Percentiles rank a stretch among this genome's conserved stretches.
Conservation (phyloP, 2,329 filamentous ascomycete genomes). For the Trichophaea hybrida region DNA sequence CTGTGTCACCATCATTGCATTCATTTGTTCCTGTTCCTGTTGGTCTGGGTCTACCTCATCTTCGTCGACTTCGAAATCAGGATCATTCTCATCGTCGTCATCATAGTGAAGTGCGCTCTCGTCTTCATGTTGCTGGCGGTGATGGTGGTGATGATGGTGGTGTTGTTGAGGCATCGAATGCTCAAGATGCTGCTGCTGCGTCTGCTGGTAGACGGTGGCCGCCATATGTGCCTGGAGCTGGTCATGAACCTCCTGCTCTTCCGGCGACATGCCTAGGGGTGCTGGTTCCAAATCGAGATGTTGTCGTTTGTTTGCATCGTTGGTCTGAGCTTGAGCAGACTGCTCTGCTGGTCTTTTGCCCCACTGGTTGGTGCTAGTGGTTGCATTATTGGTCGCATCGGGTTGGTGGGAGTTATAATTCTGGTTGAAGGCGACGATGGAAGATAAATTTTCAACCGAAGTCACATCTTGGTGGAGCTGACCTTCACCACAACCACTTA, state of each 20-base stretch:
- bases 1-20: not conserved
- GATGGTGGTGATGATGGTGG: conserved; percentile 13
- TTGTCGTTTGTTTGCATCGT: conserved; percentile 15
- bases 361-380: conserved; percentile 16
- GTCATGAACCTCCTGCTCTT: not conserved
- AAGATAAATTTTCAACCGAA: conserved; percentile 16
- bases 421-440: conserved; percentile 23
- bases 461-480: not conserved
- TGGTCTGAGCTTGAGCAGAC: not conserved
- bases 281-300: conserved; percentile 13
- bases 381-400: not conserved
- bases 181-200: conserved; percentile 8
- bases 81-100: conserved; percentile 16
- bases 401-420: conserved; percentile 7
- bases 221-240: conserved; percentile 1
- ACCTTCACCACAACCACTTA: not conserved
- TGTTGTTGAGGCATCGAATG: conserved; percentile 7
- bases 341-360: conserved; percentile 19
- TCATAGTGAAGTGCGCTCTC: conserved; percentile 4
- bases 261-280: not conserved
- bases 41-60: conserved; percentile 16
- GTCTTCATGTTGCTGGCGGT: conserved; percentile 9
- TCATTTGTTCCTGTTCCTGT: conserved; percentile 14
- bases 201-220: conserved; percentile 3
- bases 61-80: conserved; percentile 18